Evolutionary conservation across 768 basidiomycete species (phyloP).

Genomic region (Phylloporus sp.): DNA sequence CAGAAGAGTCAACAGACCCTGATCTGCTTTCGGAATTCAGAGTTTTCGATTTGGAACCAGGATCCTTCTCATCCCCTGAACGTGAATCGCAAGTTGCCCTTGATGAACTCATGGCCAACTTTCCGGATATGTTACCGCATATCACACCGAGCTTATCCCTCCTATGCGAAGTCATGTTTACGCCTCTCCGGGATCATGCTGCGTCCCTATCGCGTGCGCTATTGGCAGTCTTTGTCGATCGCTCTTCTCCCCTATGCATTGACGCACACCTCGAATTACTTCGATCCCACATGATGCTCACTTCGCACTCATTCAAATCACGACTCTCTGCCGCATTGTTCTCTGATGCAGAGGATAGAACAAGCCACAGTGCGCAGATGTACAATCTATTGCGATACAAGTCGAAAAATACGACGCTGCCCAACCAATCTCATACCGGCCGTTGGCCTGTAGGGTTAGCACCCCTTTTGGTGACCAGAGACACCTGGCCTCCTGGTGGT

Average conservation of each 20-base stretch:
- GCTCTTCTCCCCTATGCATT: slow-evolving; percentile 62
- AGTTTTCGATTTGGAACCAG: slow-evolving; percentile 68
- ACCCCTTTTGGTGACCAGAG: slow-evolving; percentile 63
- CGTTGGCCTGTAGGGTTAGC: slow-evolving; percentile 73
- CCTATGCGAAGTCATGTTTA: slow-evolving; percentile 60
- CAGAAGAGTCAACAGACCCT: slow-evolving; percentile 12
- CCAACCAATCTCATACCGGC: slow-evolving; percentile 15
- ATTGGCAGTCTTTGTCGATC: slow-evolving; percentile 61
- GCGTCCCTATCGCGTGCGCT: slow-evolving; percentile 62
- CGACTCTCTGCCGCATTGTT: slow-evolving; percentile 72
- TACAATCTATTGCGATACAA: slow-evolving; percentile 23
- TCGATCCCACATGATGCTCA: slow-evolving; percentile 72
- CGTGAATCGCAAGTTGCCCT: slow-evolving; percentile 28
- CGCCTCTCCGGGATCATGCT: slow-evolving; percentile 59
- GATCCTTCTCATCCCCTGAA: slow-evolving; percentile 31
- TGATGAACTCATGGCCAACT: slow-evolving; percentile 48
- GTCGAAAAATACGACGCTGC: slow-evolving; percentile 13
- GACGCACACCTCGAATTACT: slow-evolving; percentile 64
- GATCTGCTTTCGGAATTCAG: slow-evolving; percentile 45
- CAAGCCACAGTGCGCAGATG: slow-evolving; percentile 28
- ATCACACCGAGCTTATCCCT: slow-evolving; percentile 62
- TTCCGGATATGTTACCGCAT: slow-evolving; percentile 57
- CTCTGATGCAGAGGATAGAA: slow-evolving; percentile 60
- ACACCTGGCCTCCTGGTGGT: slow-evolving; percentile 85
- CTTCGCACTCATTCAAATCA: slow-evolving; percentile 67